Base-by-base conservation (phyloP, 169 alveolate species). In the Plasmodium gaboni region DNA sequence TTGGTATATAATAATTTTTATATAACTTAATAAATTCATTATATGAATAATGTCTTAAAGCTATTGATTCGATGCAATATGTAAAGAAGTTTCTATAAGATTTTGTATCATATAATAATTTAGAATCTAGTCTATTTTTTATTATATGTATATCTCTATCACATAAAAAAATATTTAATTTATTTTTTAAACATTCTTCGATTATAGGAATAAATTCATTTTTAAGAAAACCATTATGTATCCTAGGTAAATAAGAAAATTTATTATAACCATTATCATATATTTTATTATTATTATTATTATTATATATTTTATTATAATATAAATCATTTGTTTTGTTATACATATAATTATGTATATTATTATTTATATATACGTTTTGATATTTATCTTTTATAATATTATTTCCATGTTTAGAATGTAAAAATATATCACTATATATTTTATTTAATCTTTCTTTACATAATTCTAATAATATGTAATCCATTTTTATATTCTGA, bases 181-280 rank as follows among this genome's bases (percentile, higher is more conserved):
- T 48, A 50, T 80, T 80, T 80, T 80, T 51, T 67, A 80, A 0
- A 22, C 73, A 67, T 42, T 80, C 68, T 19, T 65, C 65, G 55
- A 80, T 44, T 5, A 80, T 67, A 6, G 90, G 90, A 50, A 65
- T 28, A 28, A 67, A 67, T 67, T 80, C 90, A 51, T 51, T 53
- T 80, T 80, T 78, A 32, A 80, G 51, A 65, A 80, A 80, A 1
- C 90, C 90, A 38, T 80, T 80, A 55, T 80, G 90, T 67, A 80
- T 80, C 32, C 90, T 50, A n/a, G 90, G 90, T 26, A 80, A 71
- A 71, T 80, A 80, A 1, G 90, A 50, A 28, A 80, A 80, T 68
- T 67, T 65, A 9, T 59, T 28, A 59, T 80, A 80, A 67, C 48
- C 57, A 51, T 80, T 65, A 32, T 65, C 7, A 42, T 73, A 73